Base-by-base conservation (phyloP, 2,329 filamentous ascomycete species). In the Lasiodiplodia citricola region DNA sequence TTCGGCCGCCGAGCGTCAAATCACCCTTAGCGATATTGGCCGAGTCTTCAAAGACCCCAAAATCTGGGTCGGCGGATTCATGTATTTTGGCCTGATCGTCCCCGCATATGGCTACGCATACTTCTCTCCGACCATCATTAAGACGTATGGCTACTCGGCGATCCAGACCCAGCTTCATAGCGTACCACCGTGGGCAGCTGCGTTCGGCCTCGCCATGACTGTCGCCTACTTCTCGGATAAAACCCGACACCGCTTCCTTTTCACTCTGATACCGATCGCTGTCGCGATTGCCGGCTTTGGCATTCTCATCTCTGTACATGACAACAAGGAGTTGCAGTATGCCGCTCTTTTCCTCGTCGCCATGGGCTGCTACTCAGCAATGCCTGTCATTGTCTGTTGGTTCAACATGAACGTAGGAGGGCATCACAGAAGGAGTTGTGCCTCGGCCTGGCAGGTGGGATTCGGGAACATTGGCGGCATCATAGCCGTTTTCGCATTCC, bases 341-440 rank as follows among this genome's bases (percentile, higher is more conserved):
- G 91, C 84, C 0, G 92, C 91, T 0, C 85, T 97, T 0, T 97
- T 96, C 83, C 83, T 97, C 38, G 88, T 96, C 62, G 91, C 92
- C 2, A 90, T 90, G 82, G 93, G 93, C 62, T 87, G 88, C 0
- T 97, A 96, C 80, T 90, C 89, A 0, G 92, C 94, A n/a, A 94
- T 97, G 91, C 94, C 95, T 0, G 90, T 97, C 37, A 88, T 94
- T 54, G 87, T 78, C 1, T 86, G 85, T 71, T 87, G 84, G 84
- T 85, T 85, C 77, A 85, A 84, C 66, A 85, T 86, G 83, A 87
- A 87, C 68, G 77, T 86, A 1, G 81, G 84, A 14, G 83, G 83
- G 1, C 85, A 87, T 68, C 84, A 85, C 69, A 75, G 84, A 2
- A 79, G 85, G 51, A 76, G 81, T 5, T 81, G 86, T 0, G 84